These are phyloP conservation scores for Theileria sp. DNA, from an alignment of 169 alveolate genomes.

Conservation along the genomic window DNA sequence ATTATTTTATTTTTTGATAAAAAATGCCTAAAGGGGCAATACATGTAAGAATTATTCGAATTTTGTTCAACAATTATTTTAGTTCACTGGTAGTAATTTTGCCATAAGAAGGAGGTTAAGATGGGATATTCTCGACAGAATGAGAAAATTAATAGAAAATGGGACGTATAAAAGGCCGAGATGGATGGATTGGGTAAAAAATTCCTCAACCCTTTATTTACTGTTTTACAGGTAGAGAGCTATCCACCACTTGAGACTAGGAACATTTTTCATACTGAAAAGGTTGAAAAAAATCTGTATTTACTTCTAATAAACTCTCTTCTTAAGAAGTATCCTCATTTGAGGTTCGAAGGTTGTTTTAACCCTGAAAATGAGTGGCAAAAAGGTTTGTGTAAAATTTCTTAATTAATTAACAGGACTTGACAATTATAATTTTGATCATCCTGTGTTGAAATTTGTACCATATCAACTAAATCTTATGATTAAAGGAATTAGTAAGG, in stretches of 20 bases:
- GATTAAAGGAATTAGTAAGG: conserved; percentile 71
- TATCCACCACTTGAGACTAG: conserved; percentile 79
- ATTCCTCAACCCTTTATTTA: neutral
- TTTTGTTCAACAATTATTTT: neutral
- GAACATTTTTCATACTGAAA: conserved; percentile 67
- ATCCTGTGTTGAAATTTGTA: conserved; percentile 67
- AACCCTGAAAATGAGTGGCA: conserved; percentile 80
- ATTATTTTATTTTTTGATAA: neutral
- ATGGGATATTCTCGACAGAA: conserved; percentile 78
- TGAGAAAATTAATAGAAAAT: conserved; percentile 74
- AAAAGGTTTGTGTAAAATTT: conserved; percentile 55
- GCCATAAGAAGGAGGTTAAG: conserved; percentile 71
- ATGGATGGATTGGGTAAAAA: conserved; percentile 77
- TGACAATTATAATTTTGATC: conserved; percentile 50
- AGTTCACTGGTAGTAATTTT: conserved; percentile 66
- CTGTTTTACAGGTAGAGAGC: conserved; percentile 63
- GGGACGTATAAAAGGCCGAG: conserved; percentile 74
- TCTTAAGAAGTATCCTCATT: conserved; percentile 80
- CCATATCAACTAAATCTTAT: conserved; percentile 58
- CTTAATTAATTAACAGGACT: conserved; percentile 27
- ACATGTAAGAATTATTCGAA: conserved; percentile 40
- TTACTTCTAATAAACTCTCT: conserved; percentile 67
- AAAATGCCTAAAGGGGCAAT: conserved; percentile 69
- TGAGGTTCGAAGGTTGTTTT: conserved; percentile 80
- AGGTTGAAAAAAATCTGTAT: conserved; percentile 67